Percentiles rank a stretch among this genome's conserved stretches.
phyloP scores from a whole-genome alignment of 805 yeast genomes.

The Ogataea haglerorum region DNA sequence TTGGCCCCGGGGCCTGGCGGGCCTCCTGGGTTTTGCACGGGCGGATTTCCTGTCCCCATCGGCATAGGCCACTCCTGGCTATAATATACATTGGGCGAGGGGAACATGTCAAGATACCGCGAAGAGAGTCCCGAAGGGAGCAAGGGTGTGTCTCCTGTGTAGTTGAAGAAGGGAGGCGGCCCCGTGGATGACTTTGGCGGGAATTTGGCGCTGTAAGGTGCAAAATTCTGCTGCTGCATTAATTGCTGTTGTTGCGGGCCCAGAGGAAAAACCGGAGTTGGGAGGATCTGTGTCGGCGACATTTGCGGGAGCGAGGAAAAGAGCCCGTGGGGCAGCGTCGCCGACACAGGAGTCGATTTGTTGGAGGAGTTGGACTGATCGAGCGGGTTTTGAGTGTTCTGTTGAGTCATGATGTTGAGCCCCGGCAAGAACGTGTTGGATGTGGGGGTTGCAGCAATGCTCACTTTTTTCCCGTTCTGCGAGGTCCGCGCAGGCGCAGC shows the following conservation, averaged over 20 bases:
- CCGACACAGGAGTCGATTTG: conserved; percentile 29
- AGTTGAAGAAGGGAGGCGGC: conserved; percentile 14
- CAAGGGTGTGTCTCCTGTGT: conserved; percentile 54
- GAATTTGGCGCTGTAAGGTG: conserved; percentile 11
- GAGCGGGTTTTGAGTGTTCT: conserved; percentile 12
- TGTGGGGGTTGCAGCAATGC: conserved; percentile 20
- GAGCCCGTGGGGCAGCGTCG: conserved; percentile 28
- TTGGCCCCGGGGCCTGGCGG: conserved; percentile 30
- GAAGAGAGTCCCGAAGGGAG: conserved; percentile 70
- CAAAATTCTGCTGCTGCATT: conserved; percentile 21
- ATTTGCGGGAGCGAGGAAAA: conserved; percentile 31
- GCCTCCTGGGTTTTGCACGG: conserved; percentile 18
- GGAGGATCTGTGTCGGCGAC: conserved; percentile 32
- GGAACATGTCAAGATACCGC: conserved; percentile 70
- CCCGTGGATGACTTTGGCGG: conserved; percentile 14
- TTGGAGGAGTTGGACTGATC: conserved; percentile 22
- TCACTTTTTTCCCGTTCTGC: conserved; percentile 5
- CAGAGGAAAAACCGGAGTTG: conserved; percentile 28
- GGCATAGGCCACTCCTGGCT: conserved; percentile 53
- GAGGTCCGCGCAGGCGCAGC: conserved; percentile 2
- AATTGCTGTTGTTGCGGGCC: conserved; percentile 25
- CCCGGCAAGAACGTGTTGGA: conserved; percentile 19
- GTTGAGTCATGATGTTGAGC: conserved; percentile 20
- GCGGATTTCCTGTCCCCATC: conserved; percentile 43
- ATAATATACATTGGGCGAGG: conserved; percentile 77